Percentiles rank a stretch among this genome's conserved stretches.
These are phyloP conservation scores for Russula abietina DNA, from an alignment of 768 basidiomycete species.

Conservation along the genomic window DNA sequence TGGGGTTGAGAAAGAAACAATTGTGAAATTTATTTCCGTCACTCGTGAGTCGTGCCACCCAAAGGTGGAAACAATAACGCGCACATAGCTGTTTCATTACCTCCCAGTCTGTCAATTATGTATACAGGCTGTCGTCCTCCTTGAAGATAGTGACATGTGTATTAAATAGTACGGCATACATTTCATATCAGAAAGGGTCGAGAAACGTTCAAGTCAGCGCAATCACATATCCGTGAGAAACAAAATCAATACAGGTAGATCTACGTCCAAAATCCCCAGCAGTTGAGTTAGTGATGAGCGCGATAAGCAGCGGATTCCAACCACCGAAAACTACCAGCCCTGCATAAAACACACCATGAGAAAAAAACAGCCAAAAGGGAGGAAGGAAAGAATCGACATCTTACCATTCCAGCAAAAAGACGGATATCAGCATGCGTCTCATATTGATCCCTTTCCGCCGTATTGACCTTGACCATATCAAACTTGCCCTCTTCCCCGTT, in stretches of 20 bases:
- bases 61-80: background rate
- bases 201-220: background rate
- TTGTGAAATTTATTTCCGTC: background rate
- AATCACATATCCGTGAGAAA: background rate
- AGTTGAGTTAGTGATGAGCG: background rate
- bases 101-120: background rate
- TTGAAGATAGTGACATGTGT: background rate
- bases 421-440: slow-evolving; percentile 44
- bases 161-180: background rate
- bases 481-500: slow-evolving; percentile 35
- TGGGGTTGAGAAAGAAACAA: background rate
- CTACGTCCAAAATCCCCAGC: background rate
- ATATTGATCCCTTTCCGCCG: slow-evolving; percentile 36
- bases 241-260: background rate
- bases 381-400: slow-evolving; percentile 24
- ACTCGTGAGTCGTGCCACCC: background rate
- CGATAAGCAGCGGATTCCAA: background rate
- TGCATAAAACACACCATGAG: background rate
- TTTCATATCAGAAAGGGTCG: background rate
- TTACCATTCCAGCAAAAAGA: slow-evolving; percentile 41
- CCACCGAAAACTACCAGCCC: slow-evolving; percentile 12
- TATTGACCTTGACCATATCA: slow-evolving; percentile 44
- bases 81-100: background rate
- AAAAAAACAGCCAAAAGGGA: background rate
- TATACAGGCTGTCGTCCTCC: background rate